Evolutionary conservation across 1,139 yeast species (phyloP).

Genomic region (Trichomonascaceae sp.): DNA sequence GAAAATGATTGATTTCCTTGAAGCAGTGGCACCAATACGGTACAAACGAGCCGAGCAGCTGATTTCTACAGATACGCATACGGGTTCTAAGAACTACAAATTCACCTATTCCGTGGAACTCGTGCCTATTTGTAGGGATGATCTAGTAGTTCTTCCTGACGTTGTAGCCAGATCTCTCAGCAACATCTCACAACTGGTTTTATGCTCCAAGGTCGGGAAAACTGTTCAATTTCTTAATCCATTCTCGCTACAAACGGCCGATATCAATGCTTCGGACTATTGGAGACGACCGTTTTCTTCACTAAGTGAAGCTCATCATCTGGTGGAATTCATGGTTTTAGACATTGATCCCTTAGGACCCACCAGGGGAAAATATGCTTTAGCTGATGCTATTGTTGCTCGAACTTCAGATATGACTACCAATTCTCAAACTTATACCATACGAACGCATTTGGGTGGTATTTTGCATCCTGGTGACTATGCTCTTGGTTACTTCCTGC

Average conservation of each 20-base stretch:
- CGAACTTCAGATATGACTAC: slow-evolving; percentile 80
- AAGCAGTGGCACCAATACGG: slow-evolving; percentile 82
- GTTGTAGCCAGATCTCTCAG: slow-evolving; percentile 81
- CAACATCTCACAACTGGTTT: slow-evolving; percentile 71
- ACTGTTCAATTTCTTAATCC: slow-evolving; percentile 84
- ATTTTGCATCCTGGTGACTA: slow-evolving; percentile 94
- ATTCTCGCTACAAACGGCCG: slow-evolving; percentile 72
- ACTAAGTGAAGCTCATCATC: slow-evolving; percentile 66
- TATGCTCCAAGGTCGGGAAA: slow-evolving; percentile 80
- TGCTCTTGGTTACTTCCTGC: slow-evolving; percentile 79
- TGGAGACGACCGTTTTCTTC: slow-evolving; percentile 86
- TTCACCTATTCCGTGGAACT: slow-evolving; percentile 90
- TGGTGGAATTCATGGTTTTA: slow-evolving; percentile 83
- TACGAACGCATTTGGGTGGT: slow-evolving; percentile 89
- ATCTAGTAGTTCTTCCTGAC: slow-evolving; percentile 82
- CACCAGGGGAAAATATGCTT: slow-evolving; percentile 69
- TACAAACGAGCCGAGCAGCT: slow-evolving; percentile 85
- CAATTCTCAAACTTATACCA: slow-evolving; percentile 70
- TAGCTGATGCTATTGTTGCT: slow-evolving; percentile 87
- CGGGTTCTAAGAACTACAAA: slow-evolving; percentile 82
- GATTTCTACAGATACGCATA: slow-evolving; percentile 85
- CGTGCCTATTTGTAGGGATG: slow-evolving; percentile 97
- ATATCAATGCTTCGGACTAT: slow-evolving; percentile 65
- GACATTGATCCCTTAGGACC: slow-evolving; percentile 94
- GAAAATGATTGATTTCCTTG: slow-evolving; percentile 86